phyloP scores from a whole-genome alignment of 805 yeast species.

The Yarrowia sp. region DNA sequence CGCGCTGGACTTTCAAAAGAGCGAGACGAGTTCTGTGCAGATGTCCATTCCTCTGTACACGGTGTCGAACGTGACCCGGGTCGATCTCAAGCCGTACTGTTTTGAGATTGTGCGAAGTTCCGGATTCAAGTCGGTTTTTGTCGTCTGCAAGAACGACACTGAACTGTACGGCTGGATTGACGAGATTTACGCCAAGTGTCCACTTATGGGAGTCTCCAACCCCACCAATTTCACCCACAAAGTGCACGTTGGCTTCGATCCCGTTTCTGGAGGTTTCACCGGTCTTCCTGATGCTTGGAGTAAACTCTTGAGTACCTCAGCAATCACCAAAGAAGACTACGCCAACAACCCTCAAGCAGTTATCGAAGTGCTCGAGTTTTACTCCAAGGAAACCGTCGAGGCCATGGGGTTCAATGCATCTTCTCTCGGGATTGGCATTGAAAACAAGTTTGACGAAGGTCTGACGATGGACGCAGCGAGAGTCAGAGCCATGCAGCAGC shows the following conservation, averaged over 20 bases:
- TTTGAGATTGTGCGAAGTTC: slow-evolving; percentile 61
- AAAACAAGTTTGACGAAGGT: slow-evolving; percentile 15
- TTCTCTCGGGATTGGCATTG: slow-evolving; percentile 17
- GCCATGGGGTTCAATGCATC: slow-evolving; percentile 26
- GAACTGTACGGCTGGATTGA: slow-evolving; percentile 91
- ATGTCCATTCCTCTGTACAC: slow-evolving; percentile 54
- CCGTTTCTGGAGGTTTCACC: slow-evolving; percentile 78
- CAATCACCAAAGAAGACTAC: slow-evolving; percentile 85
- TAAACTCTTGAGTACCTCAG: slow-evolving; percentile 72
- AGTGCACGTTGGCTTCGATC: slow-evolving; percentile 91
- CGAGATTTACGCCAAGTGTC: slow-evolving; percentile 55
- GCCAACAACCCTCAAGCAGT: slow-evolving; percentile 92
- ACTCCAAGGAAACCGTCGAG: slow-evolving; percentile 41
- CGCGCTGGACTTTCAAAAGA: slow-evolving; percentile 68
- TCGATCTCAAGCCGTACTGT: slow-evolving; percentile 71
- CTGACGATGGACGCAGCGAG: slow-evolving; percentile 12
- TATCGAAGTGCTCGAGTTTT: slow-evolving; percentile 83
- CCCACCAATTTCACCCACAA: slow-evolving; percentile 95
- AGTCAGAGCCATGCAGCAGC: slow-evolving; percentile 18
- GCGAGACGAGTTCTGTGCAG: slow-evolving; percentile 36
- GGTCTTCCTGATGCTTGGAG: slow-evolving; percentile 96
- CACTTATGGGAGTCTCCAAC: slow-evolving; percentile 62
- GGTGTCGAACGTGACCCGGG: slow-evolving; percentile 62
- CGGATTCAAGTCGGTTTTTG: slow-evolving; percentile 60
- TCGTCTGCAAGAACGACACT: slow-evolving; percentile 71